Evolutionary conservation across 2,329 filamentous ascomycete species (phyloP).

Genomic region (Alternaria sp.): DNA sequence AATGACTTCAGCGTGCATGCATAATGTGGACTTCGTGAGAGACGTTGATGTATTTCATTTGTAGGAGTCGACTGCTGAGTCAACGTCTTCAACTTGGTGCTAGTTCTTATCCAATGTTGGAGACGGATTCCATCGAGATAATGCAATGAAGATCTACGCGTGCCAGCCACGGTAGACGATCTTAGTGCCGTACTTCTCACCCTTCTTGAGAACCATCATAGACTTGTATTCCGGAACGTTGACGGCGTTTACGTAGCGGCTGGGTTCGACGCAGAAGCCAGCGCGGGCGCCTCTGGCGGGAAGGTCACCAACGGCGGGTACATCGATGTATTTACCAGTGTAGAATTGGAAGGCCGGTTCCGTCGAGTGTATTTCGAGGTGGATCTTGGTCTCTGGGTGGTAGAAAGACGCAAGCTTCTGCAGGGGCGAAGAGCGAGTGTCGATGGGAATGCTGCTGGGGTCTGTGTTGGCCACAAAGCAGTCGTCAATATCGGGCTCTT

Average conservation of each 20-base stretch:
- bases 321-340: constrained; percentile 83
- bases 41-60: not conserved
- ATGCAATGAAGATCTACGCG: constrained; percentile 38
- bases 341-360: constrained; percentile 98
- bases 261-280: constrained; percentile 92
- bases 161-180: constrained; percentile 89
- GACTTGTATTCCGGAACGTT: constrained; percentile 81
- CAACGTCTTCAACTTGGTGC: not conserved
- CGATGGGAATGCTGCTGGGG: constrained; percentile 58
- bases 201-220: constrained; percentile 83
- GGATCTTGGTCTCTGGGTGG: constrained; percentile 75
- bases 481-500: constrained; percentile 81
- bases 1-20: not conserved
- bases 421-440: constrained; percentile 64
- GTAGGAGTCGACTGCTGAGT: not conserved
- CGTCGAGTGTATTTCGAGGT: constrained; percentile 87
- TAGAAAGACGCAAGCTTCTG: constrained; percentile 72
- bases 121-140: not conserved
- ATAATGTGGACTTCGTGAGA: not conserved
- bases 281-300: constrained; percentile 71
- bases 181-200: constrained; percentile 78
- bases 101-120: not conserved
- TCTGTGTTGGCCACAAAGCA: constrained; percentile 81
- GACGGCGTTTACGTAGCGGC: constrained; percentile 85
- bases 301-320: constrained; percentile 66